Base-by-base conservation (phyloP, 2,329 filamentous ascomycete species). In the Verticillium albo-atrum region DNA sequence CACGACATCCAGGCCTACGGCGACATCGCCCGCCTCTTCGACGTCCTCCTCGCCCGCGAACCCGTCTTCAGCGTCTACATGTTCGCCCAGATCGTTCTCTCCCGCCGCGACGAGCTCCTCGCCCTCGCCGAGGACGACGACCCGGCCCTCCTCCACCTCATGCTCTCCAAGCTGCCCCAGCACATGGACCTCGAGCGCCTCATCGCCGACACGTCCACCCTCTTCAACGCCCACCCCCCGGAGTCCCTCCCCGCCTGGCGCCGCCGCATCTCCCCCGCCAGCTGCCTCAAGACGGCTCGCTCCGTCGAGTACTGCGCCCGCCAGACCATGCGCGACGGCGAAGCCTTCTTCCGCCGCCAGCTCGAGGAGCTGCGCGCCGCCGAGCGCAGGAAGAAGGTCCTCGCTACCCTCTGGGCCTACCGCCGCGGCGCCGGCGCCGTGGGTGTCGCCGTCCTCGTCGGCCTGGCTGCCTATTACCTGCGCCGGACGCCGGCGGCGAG, bases 1-100 rank as follows among this genome's bases (percentile, higher is more conserved):
- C 95, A 99, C 75, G 94, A 98, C 72, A 92, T 99, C 62, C 89
- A 95, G 73, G 87, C 89, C 50, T 97, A 97, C 71, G 85, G 85
- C 63, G 90, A 94, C 65, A 98, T 99, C 69, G 86, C 92, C 34
- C 86, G 95, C 26, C 79, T 99, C 1, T 99, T 97, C 72, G 95
- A 99, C 75, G 93, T 94, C 58, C 83, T 99, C 54, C 81, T 99
- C 5, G 91, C 94, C 3, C 86, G 85, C 55, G 91, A 96, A 72
- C 91, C 93, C n/a, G 89, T 90, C 42, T 92, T 97, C 68, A 88
- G 88, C 20, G 83, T 98, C 57, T 99, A 99, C 73, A 82, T 98
- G 58, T 98, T 97, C 74, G 92, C 92, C 1, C 89, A 91, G 70
- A 93, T 97, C 63, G 87, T 97, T 50, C 80, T 96, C 34, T 86